These are phyloP conservation scores for Penicillium sp. DNA, from an alignment of 2,329 filamentous ascomycete genomes.

Conservation along the genomic window DNA sequence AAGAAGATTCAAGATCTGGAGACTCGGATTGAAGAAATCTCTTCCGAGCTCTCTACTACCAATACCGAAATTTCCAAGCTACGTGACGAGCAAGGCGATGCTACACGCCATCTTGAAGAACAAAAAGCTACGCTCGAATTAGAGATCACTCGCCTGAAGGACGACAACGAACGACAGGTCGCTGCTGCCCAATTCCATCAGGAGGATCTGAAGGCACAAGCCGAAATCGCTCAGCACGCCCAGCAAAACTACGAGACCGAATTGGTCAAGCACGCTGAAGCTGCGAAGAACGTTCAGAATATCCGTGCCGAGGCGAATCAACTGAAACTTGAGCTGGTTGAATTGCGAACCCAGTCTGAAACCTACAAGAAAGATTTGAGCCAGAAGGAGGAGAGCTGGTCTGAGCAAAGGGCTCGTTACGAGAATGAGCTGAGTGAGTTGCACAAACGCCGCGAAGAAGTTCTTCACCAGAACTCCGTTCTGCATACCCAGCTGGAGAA, in stretches of 20 bases:
- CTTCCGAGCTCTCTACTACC: constrained; percentile 74
- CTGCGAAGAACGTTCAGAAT: constrained; percentile 79
- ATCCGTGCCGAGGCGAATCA: constrained; percentile 79
- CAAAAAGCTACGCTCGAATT: constrained; percentile 77
- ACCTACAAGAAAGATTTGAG: constrained; percentile 75
- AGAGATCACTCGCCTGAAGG: constrained; percentile 78
- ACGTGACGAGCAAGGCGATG: constrained; percentile 77
- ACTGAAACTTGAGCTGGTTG: constrained; percentile 74
- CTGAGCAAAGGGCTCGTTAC: constrained; percentile 74
- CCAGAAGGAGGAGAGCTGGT: constrained; percentile 86
- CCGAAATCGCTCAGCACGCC: constrained; percentile 87
- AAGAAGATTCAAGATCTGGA: constrained; percentile 76
- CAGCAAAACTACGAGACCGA: constrained; percentile 96
- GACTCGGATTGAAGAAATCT: constrained; percentile 80
- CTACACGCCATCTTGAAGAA: constrained; percentile 69
- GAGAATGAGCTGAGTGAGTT: constrained; percentile 82
- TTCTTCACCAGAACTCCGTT: constrained; percentile 84
- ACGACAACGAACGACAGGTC: constrained; percentile 76
- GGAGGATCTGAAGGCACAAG: constrained; percentile 88
- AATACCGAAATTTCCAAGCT: constrained; percentile 80
- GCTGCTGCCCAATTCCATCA: constrained; percentile 82
- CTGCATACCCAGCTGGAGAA: constrained; percentile 86
- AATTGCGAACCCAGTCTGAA: constrained; percentile 77
- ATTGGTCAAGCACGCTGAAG: constrained; percentile 90
- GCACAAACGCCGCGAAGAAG: constrained; percentile 76